These are phyloP conservation scores for Cynanchum wilfordii DNA, from an alignment of 257 asterid genomes.

Conservation along the genomic window DNA sequence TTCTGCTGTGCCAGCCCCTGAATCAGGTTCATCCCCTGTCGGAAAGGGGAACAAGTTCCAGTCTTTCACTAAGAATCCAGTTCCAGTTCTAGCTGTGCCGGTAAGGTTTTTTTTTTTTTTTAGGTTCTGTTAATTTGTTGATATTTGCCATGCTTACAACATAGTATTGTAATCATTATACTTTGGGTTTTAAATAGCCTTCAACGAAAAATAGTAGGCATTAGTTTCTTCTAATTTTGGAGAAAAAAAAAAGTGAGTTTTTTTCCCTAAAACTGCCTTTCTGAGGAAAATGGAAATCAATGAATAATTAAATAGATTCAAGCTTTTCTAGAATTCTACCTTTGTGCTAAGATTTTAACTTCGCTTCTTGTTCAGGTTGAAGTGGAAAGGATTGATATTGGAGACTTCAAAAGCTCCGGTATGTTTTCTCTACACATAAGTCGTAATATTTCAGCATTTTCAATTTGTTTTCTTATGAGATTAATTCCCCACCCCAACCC, in stretches of 20 bases:
- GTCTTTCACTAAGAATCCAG: conserved; percentile 42
- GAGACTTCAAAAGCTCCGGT: conserved; percentile 70
- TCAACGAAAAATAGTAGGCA: neutral
- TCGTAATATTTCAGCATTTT: neutral
- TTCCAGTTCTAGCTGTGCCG: conserved; percentile 42
- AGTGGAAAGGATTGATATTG: conserved; percentile 82
- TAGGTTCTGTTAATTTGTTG: neutral
- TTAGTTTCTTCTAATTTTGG: neutral
- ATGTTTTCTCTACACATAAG: conserved; percentile 16
- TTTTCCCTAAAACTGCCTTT: neutral
- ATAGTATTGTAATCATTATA: no score
- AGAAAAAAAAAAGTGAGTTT: no score
- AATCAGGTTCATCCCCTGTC: conserved; percentile 52
- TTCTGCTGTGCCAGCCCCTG: conserved; percentile 22
- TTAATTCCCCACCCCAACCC: neutral
- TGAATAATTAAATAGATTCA: neutral
- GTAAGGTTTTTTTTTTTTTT: conserved; percentile 33
- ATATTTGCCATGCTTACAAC: neutral
- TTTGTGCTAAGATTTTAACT: conserved; percentile 9
- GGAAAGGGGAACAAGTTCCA: conserved; percentile 55
- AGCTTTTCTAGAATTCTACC: neutral
- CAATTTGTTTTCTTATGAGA: neutral
- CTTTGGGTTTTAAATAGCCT: no score
- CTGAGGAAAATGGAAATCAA: neutral
- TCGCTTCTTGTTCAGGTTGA: conserved; percentile 62